A percentile compares a stretch with the other conserved stretches of the same genome.
Evolutionary conservation across 2,329 filamentous ascomycete species (phyloP).

Genomic region (Alternaria triticimaculans): DNA sequence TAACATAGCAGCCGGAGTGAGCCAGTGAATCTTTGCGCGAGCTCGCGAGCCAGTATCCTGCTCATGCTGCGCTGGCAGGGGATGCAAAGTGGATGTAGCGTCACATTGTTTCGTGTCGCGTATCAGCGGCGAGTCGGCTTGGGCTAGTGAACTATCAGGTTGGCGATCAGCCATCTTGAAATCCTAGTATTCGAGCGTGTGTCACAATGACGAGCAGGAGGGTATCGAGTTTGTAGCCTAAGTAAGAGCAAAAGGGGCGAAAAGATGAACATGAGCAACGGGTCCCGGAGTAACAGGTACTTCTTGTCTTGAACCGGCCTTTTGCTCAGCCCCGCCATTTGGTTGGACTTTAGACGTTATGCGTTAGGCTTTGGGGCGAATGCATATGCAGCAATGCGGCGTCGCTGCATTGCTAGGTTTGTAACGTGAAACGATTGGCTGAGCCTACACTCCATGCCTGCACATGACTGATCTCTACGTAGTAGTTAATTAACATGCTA

Average conservation of each 20-base stretch:
- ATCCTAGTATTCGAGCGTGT: too few species aligned
- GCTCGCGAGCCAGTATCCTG: rapidly evolving
- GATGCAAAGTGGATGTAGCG: not conserved
- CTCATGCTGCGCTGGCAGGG: rapidly evolving
- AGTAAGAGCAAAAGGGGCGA: not conserved
- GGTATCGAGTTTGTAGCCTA: not conserved
- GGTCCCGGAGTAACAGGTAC: not conserved
- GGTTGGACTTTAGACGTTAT: too few species aligned
- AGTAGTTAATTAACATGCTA: not conserved
- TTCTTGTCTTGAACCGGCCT: not conserved
- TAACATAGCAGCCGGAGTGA: not conserved
- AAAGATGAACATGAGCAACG: not conserved
- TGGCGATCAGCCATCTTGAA: too few species aligned
- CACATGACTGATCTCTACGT: not conserved
- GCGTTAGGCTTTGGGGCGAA: not conserved
- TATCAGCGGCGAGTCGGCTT: too few species aligned
- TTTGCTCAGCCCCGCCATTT: not conserved
- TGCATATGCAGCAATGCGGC: not conserved
- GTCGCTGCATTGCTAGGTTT: not conserved
- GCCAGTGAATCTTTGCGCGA: not conserved
- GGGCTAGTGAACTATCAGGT: too few species aligned
- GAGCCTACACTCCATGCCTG: not conserved
- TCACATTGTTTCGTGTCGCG: too few species aligned
- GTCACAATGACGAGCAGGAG: too few species aligned
- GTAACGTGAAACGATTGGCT: not conserved